Evolutionary conservation across 2,329 filamentous ascomycete genomes (phyloP).

Genomic region (Aspergillus fischeri): DNA sequence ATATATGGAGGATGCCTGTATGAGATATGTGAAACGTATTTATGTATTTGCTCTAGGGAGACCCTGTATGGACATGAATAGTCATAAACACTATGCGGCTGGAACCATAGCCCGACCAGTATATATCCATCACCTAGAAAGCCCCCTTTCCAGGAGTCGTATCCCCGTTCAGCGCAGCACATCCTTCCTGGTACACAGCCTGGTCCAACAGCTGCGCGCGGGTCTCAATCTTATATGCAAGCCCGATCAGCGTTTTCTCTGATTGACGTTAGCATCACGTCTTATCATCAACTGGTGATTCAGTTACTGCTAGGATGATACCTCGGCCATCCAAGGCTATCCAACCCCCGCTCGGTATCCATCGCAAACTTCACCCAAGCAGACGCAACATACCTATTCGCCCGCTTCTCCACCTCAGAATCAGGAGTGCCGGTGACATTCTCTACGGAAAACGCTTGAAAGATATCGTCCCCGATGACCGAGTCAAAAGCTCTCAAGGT

Average conservation of each 20-base stretch:
- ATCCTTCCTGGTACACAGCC: slow-evolving; percentile 15
- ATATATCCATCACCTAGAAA: slow-evolving; percentile 10
- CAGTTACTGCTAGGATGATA: slow-evolving; percentile 23
- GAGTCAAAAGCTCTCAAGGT: slow-evolving; percentile 22
- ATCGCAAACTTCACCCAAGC: slow-evolving; percentile 42
- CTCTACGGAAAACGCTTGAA: slow-evolving; percentile 24
- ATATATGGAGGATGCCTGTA: too few relatives aligned
- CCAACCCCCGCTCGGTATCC: slow-evolving; percentile 36
- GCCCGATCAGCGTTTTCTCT: slow-evolving; percentile 21
- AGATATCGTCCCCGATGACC: slow-evolving; percentile 18
- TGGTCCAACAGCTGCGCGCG: slow-evolving; percentile 13
- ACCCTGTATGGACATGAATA: too few relatives aligned
- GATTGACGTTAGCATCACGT: background rate
- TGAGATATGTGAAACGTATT: too few relatives aligned
- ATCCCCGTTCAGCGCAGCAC: slow-evolving; percentile 17
- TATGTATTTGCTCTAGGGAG: too few relatives aligned
- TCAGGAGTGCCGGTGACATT: slow-evolving; percentile 39
- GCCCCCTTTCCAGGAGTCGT: slow-evolving; percentile 20
- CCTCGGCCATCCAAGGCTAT: slow-evolving; percentile 35
- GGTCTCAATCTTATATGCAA: slow-evolving; percentile 17
- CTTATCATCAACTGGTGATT: background rate
- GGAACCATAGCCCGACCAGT: too few relatives aligned
- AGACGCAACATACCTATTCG: slow-evolving; percentile 37
- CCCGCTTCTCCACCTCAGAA: slow-evolving; percentile 24
- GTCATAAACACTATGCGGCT: too few relatives aligned